Evolutionary conservation across 2,329 filamentous ascomycete species (phyloP), one percentile per base, ranked within the genome.

Genomic region (Orbilia oligospora): DNA sequence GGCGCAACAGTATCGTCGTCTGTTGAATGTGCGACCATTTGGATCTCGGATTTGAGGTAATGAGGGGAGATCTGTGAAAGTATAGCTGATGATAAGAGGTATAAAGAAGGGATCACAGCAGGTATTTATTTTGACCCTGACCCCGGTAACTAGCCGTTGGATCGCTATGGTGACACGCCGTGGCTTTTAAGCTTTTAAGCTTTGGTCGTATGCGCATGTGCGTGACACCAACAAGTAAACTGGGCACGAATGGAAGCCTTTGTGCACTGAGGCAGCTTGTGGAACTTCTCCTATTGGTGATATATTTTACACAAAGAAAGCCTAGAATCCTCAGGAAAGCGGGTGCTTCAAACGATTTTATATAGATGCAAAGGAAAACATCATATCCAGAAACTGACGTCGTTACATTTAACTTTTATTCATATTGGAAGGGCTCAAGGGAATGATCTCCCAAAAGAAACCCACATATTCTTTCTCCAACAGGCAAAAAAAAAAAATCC

Each of bases 1-100:
- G 73, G 58, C 41, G 67, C 73, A 51, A 71, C 73, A 27, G 73
- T 77, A 24, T 77, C 73, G 61, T 77, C 73, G 73, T 77, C 73
- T 9, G 73, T 77, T 24, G 73, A 77, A 36, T 70, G 58, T 24
- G 66, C 73, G 53, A 38, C 73, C 73, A 77, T 77, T 14, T 44
- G 58, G 66, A 55, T 27, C 4, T 22, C 24, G n/a, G 22, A 16
- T 27, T 30, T 16, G 49, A 24, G 27, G 51, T 55, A n/a, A 22
- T 27, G 38, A 33, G 10, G 22, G 53, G 41, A 6, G 6, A 18
- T 27, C 56, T 44, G 56, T 61, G 36, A 12, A 44, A 27, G 33
- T 61, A 36, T 61, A 61, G 44, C 56, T 44, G 36, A 44, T 22
- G 36, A 61, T 61, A n/a, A n/a, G n/a, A n/a, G n/a, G n/a, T 27